phyloP scores from a whole-genome alignment of 768 basidiomycete genomes.

The Asterophora lycoperdoides region DNA sequence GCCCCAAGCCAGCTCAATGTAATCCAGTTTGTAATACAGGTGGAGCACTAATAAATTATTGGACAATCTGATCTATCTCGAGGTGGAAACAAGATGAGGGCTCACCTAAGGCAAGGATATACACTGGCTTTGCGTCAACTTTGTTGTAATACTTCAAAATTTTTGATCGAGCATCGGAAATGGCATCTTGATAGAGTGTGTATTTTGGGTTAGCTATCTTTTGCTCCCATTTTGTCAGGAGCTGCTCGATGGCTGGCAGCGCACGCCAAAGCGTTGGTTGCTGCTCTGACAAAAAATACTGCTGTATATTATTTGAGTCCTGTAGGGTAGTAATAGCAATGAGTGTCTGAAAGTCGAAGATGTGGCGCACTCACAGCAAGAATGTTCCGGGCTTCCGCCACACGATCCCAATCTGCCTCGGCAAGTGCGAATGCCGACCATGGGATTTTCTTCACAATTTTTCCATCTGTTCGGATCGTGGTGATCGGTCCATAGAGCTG shows the following conservation, averaged over 20 bases:
- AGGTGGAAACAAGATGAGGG: not conserved
- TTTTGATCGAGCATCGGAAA: constrained; percentile 21
- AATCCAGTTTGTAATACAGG: too few relatives aligned
- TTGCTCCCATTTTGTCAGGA: too few relatives aligned
- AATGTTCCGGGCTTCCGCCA: constrained; percentile 7
- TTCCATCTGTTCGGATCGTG: constrained; percentile 1
- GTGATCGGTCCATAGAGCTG: constrained; percentile 10
- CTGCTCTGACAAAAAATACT: constrained; percentile 23
- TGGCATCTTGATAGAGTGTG: constrained; percentile 13
- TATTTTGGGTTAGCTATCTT: constrained; percentile 10
- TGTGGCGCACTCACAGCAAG: constrained; percentile 6
- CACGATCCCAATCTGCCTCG: constrained; percentile 8
- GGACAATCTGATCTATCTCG: not conserved
- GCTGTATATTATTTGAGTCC: constrained; percentile 19
- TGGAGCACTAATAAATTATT: constrained; percentile 22
- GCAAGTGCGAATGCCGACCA: constrained; percentile 11
- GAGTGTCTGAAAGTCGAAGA: not conserved
- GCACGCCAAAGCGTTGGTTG: constrained; percentile 22
- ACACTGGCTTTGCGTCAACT: constrained; percentile 18
- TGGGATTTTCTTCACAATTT: constrained; percentile 10
- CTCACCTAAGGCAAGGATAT: constrained; percentile 23
- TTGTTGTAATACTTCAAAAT: constrained; percentile 21
- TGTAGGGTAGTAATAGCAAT: not conserved
- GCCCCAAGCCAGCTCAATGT: constrained; percentile 24
- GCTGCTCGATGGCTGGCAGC: too few relatives aligned